These are phyloP conservation scores for Russula emetica DNA, from an alignment of 768 basidiomycete genomes.

Conservation along the genomic window DNA sequence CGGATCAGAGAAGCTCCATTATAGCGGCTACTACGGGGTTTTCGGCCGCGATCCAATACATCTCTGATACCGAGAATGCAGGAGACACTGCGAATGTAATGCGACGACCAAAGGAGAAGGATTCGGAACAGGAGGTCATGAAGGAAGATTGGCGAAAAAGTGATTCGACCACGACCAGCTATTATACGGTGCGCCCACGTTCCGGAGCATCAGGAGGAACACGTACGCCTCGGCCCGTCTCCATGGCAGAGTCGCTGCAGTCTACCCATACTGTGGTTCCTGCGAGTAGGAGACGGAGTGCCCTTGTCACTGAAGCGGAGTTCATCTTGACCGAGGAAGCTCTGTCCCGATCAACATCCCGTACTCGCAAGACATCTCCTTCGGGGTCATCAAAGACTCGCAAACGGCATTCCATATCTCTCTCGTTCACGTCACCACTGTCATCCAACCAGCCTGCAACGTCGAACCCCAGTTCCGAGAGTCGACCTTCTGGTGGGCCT, in stretches of 20 bases:
- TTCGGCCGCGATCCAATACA: constrained; percentile 53
- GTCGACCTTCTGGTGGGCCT: constrained; percentile 5
- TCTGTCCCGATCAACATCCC: constrained; percentile 32
- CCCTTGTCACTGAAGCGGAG: constrained; percentile 62
- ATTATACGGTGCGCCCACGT: constrained; percentile 61
- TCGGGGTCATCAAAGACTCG: constrained; percentile 44
- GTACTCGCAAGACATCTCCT: constrained; percentile 38
- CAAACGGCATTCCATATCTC: constrained; percentile 63
- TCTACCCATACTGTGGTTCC: constrained; percentile 71
- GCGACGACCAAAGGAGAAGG: constrained; percentile 33
- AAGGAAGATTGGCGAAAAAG: constrained; percentile 80
- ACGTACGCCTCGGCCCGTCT: constrained; percentile 65
- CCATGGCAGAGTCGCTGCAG: constrained; percentile 72
- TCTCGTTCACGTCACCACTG: constrained; percentile 42
- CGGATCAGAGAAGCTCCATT: constrained; percentile 46
- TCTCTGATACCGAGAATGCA: constrained; percentile 39
- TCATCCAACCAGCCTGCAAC: constrained; percentile 28
- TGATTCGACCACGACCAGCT: constrained; percentile 70
- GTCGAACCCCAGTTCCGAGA: constrained; percentile 10
- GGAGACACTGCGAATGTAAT: constrained; percentile 21
- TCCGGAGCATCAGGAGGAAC: constrained; percentile 40
- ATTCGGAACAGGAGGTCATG: constrained; percentile 31
- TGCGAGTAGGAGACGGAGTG: constrained; percentile 60
- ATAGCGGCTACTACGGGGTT: constrained; percentile 56
- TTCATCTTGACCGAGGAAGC: constrained; percentile 60